These are phyloP conservation scores for Epipyxis sp. DNA, from an alignment of 108 stramenopile species.

Conservation along the genomic window DNA sequence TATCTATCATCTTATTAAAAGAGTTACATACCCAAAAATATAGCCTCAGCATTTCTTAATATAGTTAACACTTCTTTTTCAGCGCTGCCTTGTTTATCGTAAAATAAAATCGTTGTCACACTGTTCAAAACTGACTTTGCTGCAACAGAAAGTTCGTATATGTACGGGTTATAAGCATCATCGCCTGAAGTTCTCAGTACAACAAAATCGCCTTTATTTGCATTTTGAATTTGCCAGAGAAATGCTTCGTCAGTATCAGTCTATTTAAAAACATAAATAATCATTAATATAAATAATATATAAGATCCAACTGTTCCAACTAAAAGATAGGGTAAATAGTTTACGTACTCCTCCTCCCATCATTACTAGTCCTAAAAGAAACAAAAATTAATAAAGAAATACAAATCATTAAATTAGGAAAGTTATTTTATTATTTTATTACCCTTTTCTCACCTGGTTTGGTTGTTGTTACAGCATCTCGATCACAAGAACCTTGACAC, in stretches of 20 bases:
- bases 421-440: too few relatives aligned
- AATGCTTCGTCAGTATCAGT: conserved; percentile 29
- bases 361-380: too few relatives aligned
- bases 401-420: too few relatives aligned
- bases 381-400: too few relatives aligned
- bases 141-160: conserved; percentile 11
- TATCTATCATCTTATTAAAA: too few relatives aligned
- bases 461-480: neutral
- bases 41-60: conserved; percentile 12
- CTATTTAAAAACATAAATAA: neutral
- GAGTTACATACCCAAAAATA: too few relatives aligned
- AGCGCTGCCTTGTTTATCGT: neutral
- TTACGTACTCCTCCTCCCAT: neutral
- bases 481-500: neutral
- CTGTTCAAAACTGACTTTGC: neutral
- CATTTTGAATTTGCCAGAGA: conserved; percentile 20
- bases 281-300: neutral
- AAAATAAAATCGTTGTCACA: conserved; percentile 4
- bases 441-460: too few relatives aligned
- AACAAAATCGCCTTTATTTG: conserved; percentile 32
- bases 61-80: conserved; percentile 12
- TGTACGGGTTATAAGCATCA: conserved; percentile 29
- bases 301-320: neutral
- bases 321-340: too few relatives aligned
- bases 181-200: conserved; percentile 19